Conservation (phyloP, 371 early-diverging fungal species). For the Zychaea mexicana region DNA sequence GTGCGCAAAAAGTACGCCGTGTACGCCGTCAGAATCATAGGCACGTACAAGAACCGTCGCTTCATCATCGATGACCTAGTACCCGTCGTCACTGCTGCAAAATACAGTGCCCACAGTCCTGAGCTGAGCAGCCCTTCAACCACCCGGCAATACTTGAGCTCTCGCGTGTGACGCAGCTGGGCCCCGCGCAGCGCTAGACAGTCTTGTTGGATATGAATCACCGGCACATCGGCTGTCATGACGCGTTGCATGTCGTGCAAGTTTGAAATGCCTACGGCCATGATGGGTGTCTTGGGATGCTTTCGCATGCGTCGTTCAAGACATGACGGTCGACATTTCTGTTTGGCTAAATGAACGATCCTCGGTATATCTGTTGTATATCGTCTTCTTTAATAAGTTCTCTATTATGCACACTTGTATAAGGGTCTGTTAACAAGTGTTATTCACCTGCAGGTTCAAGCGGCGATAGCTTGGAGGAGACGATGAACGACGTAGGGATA, state of each 20-base stretch:
- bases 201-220: constrained; percentile 35
- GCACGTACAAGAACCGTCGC: neutral
- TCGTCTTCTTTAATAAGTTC: neutral
- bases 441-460: constrained; percentile 29
- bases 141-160: neutral
- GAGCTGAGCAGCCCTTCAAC: constrained; percentile 3
- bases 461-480: constrained; percentile 35
- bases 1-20: constrained; percentile 10
- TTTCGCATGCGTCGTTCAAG: constrained; percentile 15
- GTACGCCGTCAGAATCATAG: constrained; percentile 16
- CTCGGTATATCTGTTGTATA: constrained; percentile 20
- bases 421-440: neutral
- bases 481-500: constrained; percentile 26
- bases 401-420: too few relatives aligned
- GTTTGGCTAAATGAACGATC: constrained; percentile 24
- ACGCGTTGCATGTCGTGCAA: constrained; percentile 33
- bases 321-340: constrained; percentile 16
- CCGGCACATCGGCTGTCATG: constrained; percentile 26
- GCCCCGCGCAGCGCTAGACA: constrained; percentile 34
- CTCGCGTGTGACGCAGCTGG: constrained; percentile 21
- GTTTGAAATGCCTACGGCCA: constrained; percentile 43
- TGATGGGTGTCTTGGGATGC: constrained; percentile 15
- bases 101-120: constrained; percentile 12
- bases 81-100: neutral
- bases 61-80: neutral